A percentile compares a stretch with the other conserved stretches of the same genome.
Evolutionary conservation across 2,329 filamentous ascomycete species (phyloP).

Genomic region (Bimuria novae-zelandiae): DNA sequence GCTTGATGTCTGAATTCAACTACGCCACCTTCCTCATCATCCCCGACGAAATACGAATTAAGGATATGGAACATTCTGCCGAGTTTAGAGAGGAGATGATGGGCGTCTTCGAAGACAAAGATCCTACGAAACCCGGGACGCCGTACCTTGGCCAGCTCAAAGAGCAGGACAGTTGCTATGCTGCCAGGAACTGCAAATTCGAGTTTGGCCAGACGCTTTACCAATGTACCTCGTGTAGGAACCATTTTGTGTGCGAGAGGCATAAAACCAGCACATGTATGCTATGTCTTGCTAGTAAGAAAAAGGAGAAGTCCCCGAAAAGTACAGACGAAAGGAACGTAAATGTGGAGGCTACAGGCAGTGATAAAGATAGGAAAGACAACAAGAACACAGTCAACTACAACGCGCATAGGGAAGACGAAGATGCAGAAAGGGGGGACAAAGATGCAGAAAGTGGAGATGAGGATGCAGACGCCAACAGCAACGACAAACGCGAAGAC

Average conservation of each 20-base stretch:
- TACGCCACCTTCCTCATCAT: neutral
- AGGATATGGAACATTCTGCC: neutral
- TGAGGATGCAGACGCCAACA: neutral
- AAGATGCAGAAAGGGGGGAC: neutral
- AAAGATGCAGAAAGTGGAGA: neutral
- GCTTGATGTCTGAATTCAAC: neutral
- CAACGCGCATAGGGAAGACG: neutral
- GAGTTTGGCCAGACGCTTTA: neutral
- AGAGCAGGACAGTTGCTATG: neutral
- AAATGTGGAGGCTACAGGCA: neutral
- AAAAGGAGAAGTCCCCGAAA: neutral
- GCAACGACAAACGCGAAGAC: neutral
- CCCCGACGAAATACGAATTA: neutral
- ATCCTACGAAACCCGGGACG: neutral
- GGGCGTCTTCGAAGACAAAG: neutral
- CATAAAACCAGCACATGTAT: neutral
- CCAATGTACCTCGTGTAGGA: neutral
- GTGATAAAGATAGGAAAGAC: too few species aligned
- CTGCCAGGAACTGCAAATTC: neutral
- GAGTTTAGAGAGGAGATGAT: neutral
- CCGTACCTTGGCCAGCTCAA: neutral
- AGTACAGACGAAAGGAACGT: neutral
- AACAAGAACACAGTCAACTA: neutral
- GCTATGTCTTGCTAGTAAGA: neutral
- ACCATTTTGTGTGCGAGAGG: neutral